phyloP scores from a whole-genome alignment of 2,329 filamentous ascomycete genomes.

The Leptographium galeiforme region DNA sequence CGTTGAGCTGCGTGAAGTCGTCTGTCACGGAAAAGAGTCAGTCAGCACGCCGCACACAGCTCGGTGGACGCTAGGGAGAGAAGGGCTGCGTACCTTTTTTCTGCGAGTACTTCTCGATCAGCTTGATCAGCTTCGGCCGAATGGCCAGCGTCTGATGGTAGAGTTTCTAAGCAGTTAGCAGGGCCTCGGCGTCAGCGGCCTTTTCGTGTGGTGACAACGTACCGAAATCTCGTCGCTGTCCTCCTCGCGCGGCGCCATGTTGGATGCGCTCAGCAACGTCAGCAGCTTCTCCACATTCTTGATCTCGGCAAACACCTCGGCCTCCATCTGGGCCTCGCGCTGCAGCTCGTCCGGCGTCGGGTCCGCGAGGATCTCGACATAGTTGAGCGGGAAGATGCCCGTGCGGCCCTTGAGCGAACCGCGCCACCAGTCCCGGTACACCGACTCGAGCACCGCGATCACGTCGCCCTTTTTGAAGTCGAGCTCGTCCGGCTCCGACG shows the following conservation, averaged over 20 bases:
- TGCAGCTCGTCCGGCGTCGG: constrained; percentile 90
- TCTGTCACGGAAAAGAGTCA: constrained; percentile 36
- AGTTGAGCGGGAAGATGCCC: constrained; percentile 96
- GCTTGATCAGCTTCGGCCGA: constrained; percentile 87
- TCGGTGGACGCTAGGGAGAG: neutral
- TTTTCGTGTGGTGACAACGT: constrained; percentile 16
- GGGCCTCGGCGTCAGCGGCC: neutral
- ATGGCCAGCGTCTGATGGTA: constrained; percentile 94
- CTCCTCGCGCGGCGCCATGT: constrained; percentile 64
- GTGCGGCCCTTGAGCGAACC: constrained; percentile 88
- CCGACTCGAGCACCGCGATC: constrained; percentile 91
- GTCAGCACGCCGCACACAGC: constrained; percentile 2
- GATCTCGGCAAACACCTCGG: constrained; percentile 51
- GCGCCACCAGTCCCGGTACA: constrained; percentile 99
- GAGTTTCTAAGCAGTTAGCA: constrained; percentile 36
- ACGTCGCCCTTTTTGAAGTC: constrained; percentile 95
- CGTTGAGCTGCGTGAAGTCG: constrained; percentile 95
- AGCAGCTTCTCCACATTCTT: constrained; percentile 58
- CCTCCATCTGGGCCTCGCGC: constrained; percentile 90
- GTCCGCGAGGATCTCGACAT: constrained; percentile 93
- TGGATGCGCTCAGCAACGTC: constrained; percentile 79
- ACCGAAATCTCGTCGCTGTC: constrained; percentile 96
- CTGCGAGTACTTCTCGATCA: constrained; percentile 98
- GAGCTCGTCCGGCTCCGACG: constrained; percentile 85
- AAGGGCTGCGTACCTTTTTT: constrained; percentile 85